Percentiles rank a stretch among this genome's conserved stretches.
Conservation (phyloP, 2,329 filamentous ascomycete genomes). For the Fusarium algeriense region DNA sequence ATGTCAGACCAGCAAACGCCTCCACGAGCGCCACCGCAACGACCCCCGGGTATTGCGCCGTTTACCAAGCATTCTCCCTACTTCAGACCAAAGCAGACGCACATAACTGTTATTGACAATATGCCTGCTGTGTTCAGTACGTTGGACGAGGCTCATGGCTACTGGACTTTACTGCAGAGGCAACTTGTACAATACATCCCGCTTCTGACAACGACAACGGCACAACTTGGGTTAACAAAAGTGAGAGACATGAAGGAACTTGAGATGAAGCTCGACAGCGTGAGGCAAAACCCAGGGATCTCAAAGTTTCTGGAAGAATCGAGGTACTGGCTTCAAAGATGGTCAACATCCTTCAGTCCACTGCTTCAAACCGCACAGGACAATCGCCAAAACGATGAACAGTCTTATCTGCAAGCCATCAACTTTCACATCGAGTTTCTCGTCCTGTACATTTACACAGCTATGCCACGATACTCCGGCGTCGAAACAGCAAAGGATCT, state of each 20-base stretch:
- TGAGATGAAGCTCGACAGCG: constrained; percentile 48
- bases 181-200: constrained; percentile 55
- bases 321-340: constrained; percentile 56
- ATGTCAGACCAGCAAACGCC: constrained; percentile 36
- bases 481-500: constrained; percentile 53
- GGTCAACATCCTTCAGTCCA: constrained; percentile 55
- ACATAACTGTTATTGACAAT: constrained; percentile 49
- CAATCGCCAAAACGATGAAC: constrained; percentile 41
- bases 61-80: constrained; percentile 56
- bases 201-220: constrained; percentile 50
- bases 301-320: constrained; percentile 53
- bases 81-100: constrained; percentile 50
- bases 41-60: constrained; percentile 52
- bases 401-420: constrained; percentile 53
- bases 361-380: constrained; percentile 48
- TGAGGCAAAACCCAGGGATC: constrained; percentile 49
- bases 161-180: constrained; percentile 55
- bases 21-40: constrained; percentile 34
- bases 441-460: constrained; percentile 56
- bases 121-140: constrained; percentile 51
- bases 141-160: constrained; percentile 53
- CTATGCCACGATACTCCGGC: constrained; percentile 54
- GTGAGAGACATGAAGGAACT: constrained; percentile 46
- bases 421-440: constrained; percentile 59
- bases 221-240: constrained; percentile 49